Evolutionary conservation across 495 filamentous ascomycete genomes (phyloP).

Genomic region (Lepidopterella palustris): DNA sequence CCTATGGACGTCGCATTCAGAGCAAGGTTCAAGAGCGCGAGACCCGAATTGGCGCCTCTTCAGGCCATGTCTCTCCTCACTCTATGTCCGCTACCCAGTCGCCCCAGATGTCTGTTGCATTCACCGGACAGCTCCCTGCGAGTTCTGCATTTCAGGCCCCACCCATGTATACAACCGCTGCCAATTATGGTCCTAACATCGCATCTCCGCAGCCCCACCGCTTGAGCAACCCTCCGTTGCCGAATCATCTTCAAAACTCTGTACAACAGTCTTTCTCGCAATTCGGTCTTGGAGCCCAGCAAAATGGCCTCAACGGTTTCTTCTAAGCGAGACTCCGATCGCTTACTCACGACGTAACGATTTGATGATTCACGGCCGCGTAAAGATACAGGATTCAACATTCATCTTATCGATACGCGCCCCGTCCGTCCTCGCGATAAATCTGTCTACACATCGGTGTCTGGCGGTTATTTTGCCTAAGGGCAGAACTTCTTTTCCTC

Average conservation of each 20-base stretch:
- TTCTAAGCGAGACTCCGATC: neutral
- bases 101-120: slow-evolving; percentile 13
- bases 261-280: slow-evolving; percentile 19
- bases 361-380: neutral
- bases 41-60: slow-evolving; percentile 19
- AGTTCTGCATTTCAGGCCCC: slow-evolving; percentile 7
- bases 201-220: slow-evolving; percentile 29
- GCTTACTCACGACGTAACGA: neutral
- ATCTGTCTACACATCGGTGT: neutral
- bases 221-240: slow-evolving; percentile 28
- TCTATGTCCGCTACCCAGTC: slow-evolving; percentile 20
- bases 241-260: slow-evolving; percentile 28
- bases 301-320: neutral
- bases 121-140: slow-evolving; percentile 16
- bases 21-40: slow-evolving; percentile 61
- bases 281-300: neutral
- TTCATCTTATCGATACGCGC: neutral
- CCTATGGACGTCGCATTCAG: slow-evolving; percentile 86
- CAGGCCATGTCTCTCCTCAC: slow-evolving; percentile 24
- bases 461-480: neutral
- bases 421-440: neutral
- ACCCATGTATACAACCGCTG: slow-evolving; percentile 24
- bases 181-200: slow-evolving; percentile 26
- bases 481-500: neutral
- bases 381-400: neutral